Evolutionary conservation across 768 basidiomycete genomes (phyloP), one percentile per base, ranked within the genome.

Genomic region (Mycena polygramma): DNA sequence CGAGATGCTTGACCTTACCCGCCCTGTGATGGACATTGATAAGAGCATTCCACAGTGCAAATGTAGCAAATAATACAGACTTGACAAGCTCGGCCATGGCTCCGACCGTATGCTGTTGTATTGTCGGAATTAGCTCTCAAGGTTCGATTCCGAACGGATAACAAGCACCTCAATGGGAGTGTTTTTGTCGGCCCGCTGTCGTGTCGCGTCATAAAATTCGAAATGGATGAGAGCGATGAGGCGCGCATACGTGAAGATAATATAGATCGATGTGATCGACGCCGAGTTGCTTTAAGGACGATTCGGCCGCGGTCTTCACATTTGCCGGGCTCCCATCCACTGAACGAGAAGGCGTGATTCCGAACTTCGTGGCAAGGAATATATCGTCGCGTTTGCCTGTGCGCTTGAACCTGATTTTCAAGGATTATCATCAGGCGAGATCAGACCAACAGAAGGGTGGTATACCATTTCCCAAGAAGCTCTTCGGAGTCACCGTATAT

Each of bases 1-100:
- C 88, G 13, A 90, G 71, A 73, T 88, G 83, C 66, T 78, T 83
- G 65, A 83, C 81, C 73, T 85, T 88, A 0, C 86, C 86, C 66
- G 77, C 77, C 64, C 78, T 77, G 19, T n/a, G 22, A 24, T 7
- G 22, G 9, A 22, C n/a, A 8, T 48, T 8, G 19, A 8, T 49
- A n/a, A 49, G n/a, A 9, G 4, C 22, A 24, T 24, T 49, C 8
- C 9, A 8, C 20, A 2, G 9, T 24, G 48, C n/a, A 22, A n/a
- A 22, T 7, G 22, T 7, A 49, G 10, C n/a, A 30, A 30, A 30
- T 30, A 30, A 30, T 49, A 24, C 48, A 8, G 14, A 49, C 48
- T 49, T 49, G 20, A 49, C n/a, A 49, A 49, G 22, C 48, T 49
- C 48, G n/a, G 48, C 48, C 48, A 49, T 49, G 20, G 48, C 48